Percentiles rank a stretch among this genome's conserved stretches.
Evolutionary conservation across 164 flowering plant species (phyloP).

Genomic region (Paratinospora sagittata): DNA sequence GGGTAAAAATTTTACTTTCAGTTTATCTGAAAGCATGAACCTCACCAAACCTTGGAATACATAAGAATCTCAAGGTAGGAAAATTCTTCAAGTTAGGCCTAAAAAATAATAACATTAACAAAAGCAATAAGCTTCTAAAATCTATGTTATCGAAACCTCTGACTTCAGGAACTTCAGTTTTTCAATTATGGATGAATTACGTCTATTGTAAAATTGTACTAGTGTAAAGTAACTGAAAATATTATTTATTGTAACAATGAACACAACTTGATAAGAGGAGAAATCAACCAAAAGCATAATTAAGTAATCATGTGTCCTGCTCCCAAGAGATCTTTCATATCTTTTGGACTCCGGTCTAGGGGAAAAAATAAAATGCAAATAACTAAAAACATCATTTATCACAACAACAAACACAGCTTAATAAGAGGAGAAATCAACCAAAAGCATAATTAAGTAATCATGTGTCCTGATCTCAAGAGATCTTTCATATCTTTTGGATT

Average conservation of each 20-base stretch:
- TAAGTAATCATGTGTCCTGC: neutral
- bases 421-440: neutral
- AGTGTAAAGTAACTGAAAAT: neutral
- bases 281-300: neutral
- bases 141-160: neutral
- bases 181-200: neutral
- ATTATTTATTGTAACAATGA: neutral
- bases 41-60: neutral
- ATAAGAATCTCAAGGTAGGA: neutral
- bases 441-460: conserved; percentile 1
- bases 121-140: neutral
- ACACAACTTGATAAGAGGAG: neutral
- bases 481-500: neutral
- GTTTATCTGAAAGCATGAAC: neutral
- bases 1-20: neutral
- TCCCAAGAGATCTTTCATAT: conserved; percentile 2
- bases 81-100: neutral
- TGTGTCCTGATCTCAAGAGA: neutral
- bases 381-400: neutral
- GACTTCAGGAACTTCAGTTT: neutral
- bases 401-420: neutral
- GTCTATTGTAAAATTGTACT: neutral
- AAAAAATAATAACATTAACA: too few species aligned
- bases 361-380: too few species aligned
- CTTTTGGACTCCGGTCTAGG: neutral